Percentiles rank a stretch among this genome's conserved stretches.
These are phyloP conservation scores for Kwoniella newhampshirensis DNA, from an alignment of 768 basidiomycete species.

Conservation along the genomic window DNA sequence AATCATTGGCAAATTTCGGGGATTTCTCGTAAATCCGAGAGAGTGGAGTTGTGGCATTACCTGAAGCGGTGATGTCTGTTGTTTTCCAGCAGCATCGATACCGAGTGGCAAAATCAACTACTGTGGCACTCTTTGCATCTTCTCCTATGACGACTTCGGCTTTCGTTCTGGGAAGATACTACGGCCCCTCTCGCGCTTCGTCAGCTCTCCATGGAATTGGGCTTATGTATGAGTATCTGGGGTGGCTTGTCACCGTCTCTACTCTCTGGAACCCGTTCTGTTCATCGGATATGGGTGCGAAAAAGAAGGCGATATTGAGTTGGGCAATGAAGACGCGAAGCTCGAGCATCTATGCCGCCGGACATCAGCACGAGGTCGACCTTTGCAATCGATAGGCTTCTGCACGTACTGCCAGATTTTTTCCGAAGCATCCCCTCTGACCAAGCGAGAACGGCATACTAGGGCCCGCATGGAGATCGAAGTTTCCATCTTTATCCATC, in stretches of 20 bases:
- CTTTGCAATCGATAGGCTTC: not conserved
- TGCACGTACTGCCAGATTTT: constrained; percentile 42
- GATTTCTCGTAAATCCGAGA: too few species aligned
- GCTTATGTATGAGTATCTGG: constrained; percentile 30
- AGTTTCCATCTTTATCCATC: constrained; percentile 27
- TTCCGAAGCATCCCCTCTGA: constrained; percentile 47
- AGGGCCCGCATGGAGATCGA: constrained; percentile 39
- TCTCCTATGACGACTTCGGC: too few species aligned
- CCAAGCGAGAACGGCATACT: constrained; percentile 43
- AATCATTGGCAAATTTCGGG: too few species aligned
- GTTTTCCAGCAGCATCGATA: too few species aligned
- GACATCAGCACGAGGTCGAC: not conserved
- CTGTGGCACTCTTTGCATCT: too few species aligned
- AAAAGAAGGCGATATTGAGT: constrained; percentile 45
- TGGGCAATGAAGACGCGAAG: constrained; percentile 41
- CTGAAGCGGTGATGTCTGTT: too few species aligned
- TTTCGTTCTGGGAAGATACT: too few species aligned
- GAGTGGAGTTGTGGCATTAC: too few species aligned
- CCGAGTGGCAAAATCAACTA: too few species aligned
- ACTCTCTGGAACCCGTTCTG: constrained; percentile 27
- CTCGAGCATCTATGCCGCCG: constrained; percentile 39
- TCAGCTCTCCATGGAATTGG: constrained; percentile 29
- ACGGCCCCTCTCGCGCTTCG: not conserved
- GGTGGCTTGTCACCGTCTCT: constrained; percentile 40
- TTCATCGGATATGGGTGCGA: constrained; percentile 29